Base-by-base conservation (phyloP, 768 basidiomycete genomes). In the Podaxis sp. region DNA sequence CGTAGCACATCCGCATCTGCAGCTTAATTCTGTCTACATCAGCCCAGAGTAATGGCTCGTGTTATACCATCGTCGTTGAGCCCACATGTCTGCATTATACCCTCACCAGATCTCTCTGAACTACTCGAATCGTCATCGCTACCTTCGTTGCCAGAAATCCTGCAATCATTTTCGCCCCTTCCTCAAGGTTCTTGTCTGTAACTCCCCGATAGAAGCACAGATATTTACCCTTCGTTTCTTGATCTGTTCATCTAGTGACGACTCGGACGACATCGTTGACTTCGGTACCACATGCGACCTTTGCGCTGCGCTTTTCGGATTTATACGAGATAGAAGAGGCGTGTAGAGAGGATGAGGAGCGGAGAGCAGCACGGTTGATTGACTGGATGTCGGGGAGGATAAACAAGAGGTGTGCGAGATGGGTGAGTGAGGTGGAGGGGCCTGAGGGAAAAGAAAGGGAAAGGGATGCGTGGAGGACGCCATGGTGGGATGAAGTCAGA, bases 401-500 rank as follows among this genome's bases (percentile, higher is more conserved):
- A 58, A 75, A 78, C 46, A 81, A 79, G 64, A 81, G 85, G 61
- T 87, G 87, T 63, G 74, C 81, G 7, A 83, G 80, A 70, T 95
- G 93, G 93, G 81, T 91, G 33, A 84, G 87, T 46, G 86, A 90
- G 68, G 70, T 87, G 49, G 85, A 90, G 63, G 78, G 74, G 33
- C 63, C 74, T 2, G 76, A 62, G 1, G 62, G 62, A 15, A 71
- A 77, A 15, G 82, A 80, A 51, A 78, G 76, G 11, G 78, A 81
- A 50, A 75, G 72, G 40, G 76, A 82, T 46, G 53, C 68, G 1
- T 59, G 76, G 49, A 77, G 83, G 55, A 86, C 90, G 10, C 92
- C 91, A 1, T 95, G 93, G 93, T 95, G 93, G 93, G 89, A 92
- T 65, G 93, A 95, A 71, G 80, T 95, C 41, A 80, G 82, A 67